Evolutionary conservation across 179 eudicot genomes (phyloP).

Genomic region (Silene vulgaris): DNA sequence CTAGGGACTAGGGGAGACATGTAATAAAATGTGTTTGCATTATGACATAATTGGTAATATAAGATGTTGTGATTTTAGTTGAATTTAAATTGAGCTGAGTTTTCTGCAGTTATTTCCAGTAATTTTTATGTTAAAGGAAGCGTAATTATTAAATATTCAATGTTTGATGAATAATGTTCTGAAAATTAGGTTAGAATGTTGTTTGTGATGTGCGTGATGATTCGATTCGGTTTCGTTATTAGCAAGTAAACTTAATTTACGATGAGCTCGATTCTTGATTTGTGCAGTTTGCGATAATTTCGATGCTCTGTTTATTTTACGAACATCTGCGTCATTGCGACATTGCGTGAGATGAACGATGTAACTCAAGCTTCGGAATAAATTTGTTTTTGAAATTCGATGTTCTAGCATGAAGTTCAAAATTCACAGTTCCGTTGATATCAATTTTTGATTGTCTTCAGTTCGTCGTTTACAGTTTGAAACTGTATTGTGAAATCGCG

Average conservation of each 20-base stretch:
- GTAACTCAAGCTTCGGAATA: neutral
- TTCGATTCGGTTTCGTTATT: neutral
- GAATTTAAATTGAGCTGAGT: neutral
- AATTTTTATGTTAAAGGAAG: neutral
- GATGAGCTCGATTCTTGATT: neutral
- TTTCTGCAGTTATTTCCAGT: neutral
- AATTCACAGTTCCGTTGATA: neutral
- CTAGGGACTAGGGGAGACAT: no score
- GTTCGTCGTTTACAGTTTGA: neutral
- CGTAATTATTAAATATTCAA: neutral
- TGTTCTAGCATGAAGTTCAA: neutral
- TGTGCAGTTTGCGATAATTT: neutral
- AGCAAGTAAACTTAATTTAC: neutral
- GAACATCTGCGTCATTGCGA: neutral
- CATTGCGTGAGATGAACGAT: constrained; percentile 7
- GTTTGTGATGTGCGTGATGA: neutral
- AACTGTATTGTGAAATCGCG: neutral
- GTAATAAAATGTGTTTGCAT: no score
- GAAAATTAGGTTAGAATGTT: neutral
- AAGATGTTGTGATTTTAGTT: neutral
- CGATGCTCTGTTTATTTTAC: constrained; percentile 19
- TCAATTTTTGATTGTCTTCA: neutral
- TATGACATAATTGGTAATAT: no score
- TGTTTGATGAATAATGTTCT: neutral
- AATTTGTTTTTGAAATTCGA: neutral